Evolutionary conservation across 306 rosid species (phyloP), one percentile per base, ranked within the genome.

Genomic region (Cucumis sativus): DNA sequence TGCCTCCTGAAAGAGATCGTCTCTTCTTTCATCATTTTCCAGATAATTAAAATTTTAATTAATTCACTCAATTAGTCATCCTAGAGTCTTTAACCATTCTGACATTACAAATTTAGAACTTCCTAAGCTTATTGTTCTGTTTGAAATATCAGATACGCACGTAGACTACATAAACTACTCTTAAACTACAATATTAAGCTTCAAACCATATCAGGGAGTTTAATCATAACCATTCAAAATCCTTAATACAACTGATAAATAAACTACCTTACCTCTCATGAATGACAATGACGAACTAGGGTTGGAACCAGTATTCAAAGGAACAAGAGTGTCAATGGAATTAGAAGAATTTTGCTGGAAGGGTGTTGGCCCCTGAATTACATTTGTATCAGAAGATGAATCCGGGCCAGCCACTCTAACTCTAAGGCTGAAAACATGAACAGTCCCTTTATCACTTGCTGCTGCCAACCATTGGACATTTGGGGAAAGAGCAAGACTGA

Each of bases 391-490:
- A 56, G 84, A 43, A n/a, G 79, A 69, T 14, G 83, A 82, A 79
- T 87, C 96, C 73, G 83, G 88, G 78, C 96, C 96, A 28, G 76
- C 79, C 55, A 91, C 96, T 80, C 97, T 90, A 79, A 95, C 97
- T 83, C 93, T 88, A 51, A 95, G 89, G 85, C 93, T 83, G 85
- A 92, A 95, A 84, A 95, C 73, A 77, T 95, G 99, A 75, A 92
- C 89, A 8, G 97, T 95, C 55, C 97, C 99, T 83, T 90, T 92
- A 80, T 92, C 99, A 82, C 99, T 95, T 75, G 99, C 91, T 57
- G 82, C 89, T 71, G 97, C 99, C 87, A 95, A 78, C 99, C 97
- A 95, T 83, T 90, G 97, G 81, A 88, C 96, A 86, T 91, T 90
- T 69, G 93, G 85, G 43, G 97, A 92, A 47, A 95, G 86, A 25